phyloP scores from a whole-genome alignment of 2,329 filamentous ascomycete species.

The Incumbomyces lentus region DNA sequence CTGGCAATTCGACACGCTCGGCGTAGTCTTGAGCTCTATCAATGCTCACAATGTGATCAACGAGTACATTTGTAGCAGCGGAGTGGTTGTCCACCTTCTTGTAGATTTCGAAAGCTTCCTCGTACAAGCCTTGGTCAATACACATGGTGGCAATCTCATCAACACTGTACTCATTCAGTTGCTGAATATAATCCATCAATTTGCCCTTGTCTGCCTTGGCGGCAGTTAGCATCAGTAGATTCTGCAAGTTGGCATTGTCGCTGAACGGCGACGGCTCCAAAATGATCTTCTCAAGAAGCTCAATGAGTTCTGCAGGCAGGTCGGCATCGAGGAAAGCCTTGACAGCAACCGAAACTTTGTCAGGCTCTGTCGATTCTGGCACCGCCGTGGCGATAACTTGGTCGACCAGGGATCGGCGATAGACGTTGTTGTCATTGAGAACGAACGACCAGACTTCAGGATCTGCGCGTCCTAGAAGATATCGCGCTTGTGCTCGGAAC shows the following conservation, averaged over 20 bases:
- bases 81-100: constrained; percentile 92
- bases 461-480: constrained; percentile 83
- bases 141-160: constrained; percentile 89
- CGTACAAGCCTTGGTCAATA: constrained; percentile 86
- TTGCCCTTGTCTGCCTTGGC: constrained; percentile 92
- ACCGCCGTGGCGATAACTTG: constrained; percentile 95
- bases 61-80: constrained; percentile 79
- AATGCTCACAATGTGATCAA: constrained; percentile 95
- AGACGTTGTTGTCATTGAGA: constrained; percentile 87
- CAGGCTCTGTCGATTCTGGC: constrained; percentile 80
- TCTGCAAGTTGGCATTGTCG: constrained; percentile 93
- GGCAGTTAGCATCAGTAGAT: constrained; percentile 89
- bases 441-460: constrained; percentile 90
- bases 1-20: constrained; percentile 82
- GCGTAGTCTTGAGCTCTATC: constrained; percentile 93
- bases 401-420: constrained; percentile 85
- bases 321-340: constrained; percentile 86
- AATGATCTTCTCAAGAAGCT: constrained; percentile 97
- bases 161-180: constrained; percentile 76
- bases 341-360: constrained; percentile 90
- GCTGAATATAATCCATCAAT: constrained; percentile 92
- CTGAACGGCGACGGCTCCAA: constrained; percentile 98
- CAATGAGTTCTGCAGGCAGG: constrained; percentile 86
- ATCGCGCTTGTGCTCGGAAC: constrained; percentile 96
- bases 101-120: constrained; percentile 96